Conservation (phyloP, 2,329 filamentous ascomycete genomes). For the Celoporthe dispersa region DNA sequence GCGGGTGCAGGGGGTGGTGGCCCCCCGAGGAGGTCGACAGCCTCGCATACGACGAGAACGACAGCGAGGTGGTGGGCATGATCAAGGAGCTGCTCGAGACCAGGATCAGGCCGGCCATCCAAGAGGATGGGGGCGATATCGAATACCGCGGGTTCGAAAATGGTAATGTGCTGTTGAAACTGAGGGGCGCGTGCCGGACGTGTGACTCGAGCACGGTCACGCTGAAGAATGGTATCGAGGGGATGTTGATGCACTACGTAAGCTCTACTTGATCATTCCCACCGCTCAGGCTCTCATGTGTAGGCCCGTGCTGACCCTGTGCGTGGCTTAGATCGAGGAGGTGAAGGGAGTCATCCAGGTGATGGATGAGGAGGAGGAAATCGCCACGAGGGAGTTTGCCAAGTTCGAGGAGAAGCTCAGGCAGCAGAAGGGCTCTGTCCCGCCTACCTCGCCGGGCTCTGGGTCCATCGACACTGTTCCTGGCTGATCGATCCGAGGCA, state of each 20-base stretch:
- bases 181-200: constrained; percentile 90
- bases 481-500: constrained; percentile 34
- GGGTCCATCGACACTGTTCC: constrained; percentile 43
- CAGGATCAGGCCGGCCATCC: constrained; percentile 90
- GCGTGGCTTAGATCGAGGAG: constrained; percentile 76
- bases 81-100: constrained; percentile 98
- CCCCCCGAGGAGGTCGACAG: constrained; percentile 63
- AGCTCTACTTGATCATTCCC: constrained; percentile 44
- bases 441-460: constrained; percentile 44
- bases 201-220: constrained; percentile 98
- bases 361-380: constrained; percentile 87
- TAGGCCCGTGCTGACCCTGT: constrained; percentile 36
- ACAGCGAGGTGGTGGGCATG: constrained; percentile 95
- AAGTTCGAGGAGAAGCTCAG: constrained; percentile 88
- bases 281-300: neutral
- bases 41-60: constrained; percentile 83
- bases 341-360: constrained; percentile 92
- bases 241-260: constrained; percentile 96
- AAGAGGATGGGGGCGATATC: constrained; percentile 97
- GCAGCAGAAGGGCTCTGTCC: constrained; percentile 53
- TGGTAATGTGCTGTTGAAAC: constrained; percentile 82
- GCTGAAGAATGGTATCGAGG: constrained; percentile 96
- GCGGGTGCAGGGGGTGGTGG: constrained; percentile 46
- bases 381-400: constrained; percentile 84
- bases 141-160: constrained; percentile 90